These are phyloP conservation scores for Cryptosporidium canis DNA, from an alignment of 169 alveolate species.

Conservation along the genomic window DNA sequence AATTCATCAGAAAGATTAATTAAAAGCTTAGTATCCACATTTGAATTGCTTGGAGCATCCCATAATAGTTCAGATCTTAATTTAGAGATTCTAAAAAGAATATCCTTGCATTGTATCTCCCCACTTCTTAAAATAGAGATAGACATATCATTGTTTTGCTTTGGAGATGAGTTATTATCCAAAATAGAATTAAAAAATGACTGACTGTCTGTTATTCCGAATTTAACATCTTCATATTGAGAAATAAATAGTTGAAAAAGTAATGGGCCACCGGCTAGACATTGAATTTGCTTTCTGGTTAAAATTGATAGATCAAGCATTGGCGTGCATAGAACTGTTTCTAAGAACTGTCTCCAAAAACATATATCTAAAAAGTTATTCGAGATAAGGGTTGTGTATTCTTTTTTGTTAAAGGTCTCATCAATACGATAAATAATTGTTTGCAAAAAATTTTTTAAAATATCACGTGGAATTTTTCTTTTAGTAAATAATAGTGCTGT, in stretches of 20 bases:
- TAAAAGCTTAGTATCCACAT: conserved; percentile 21
- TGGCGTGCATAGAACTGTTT: conserved; percentile 32
- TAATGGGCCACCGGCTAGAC: conserved; percentile 56
- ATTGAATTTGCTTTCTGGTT: conserved; percentile 25
- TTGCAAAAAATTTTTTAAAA: conserved; percentile 16
- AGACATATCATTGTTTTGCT: conserved; percentile 11
- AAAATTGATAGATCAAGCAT: conserved; percentile 38
- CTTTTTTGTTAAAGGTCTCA: conserved; percentile 14
- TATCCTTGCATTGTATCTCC: conserved; percentile 12
- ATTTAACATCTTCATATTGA: neutral
- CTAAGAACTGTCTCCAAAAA: conserved; percentile 60
- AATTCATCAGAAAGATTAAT: conserved; percentile 36
- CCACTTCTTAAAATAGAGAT: conserved; percentile 11
- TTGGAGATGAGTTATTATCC: neutral
- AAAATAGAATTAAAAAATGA: neutral
- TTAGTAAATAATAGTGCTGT: conserved; percentile 21
- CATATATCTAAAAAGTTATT: conserved; percentile 24
- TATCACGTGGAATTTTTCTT: conserved; percentile 38
- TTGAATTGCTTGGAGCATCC: conserved; percentile 40
- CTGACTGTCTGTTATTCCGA: neutral
- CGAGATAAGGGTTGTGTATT: neutral
- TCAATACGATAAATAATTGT: conserved; percentile 56
- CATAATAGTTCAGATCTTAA: conserved; percentile 33
- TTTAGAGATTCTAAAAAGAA: conserved; percentile 52
- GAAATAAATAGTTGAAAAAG: conserved; percentile 32